Conservation (phyloP, 2,329 filamentous ascomycete species). For the Botrytis elliptica region DNA sequence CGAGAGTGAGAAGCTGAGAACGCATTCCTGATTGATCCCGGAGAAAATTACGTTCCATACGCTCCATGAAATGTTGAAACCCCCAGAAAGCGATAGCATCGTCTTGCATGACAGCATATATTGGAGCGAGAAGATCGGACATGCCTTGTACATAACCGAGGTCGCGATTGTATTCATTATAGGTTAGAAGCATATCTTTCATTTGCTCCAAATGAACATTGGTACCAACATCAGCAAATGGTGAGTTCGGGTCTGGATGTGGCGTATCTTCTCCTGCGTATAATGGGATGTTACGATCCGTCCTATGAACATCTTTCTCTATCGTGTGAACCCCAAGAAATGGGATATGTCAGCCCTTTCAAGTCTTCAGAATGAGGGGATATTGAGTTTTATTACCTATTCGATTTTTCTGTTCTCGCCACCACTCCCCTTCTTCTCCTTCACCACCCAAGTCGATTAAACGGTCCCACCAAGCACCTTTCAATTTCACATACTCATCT, state of each 20-base stretch:
- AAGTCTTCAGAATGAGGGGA: not conserved
- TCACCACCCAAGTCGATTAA: constrained; percentile 80
- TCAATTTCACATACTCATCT: constrained; percentile 91
- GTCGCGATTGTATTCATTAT: constrained; percentile 96
- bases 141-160: constrained; percentile 98
- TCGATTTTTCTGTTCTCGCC: constrained; percentile 87
- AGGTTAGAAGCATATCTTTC: constrained; percentile 98
- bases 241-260: constrained; percentile 92
- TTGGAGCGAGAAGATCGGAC: constrained; percentile 92
- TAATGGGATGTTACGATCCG: constrained; percentile 90
- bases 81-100: constrained; percentile 97
- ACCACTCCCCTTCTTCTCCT: constrained; percentile 86
- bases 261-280: constrained; percentile 96
- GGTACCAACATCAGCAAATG: constrained; percentile 87
- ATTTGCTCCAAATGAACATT: constrained; percentile 98
- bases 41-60: constrained; percentile 97
- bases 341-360: constrained; percentile 45
- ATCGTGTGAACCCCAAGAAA: constrained; percentile 50
- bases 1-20: constrained; percentile 81
- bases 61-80: constrained; percentile 93
- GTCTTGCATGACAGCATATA: constrained; percentile 97
- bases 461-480: constrained; percentile 94
- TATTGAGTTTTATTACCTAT: constrained; percentile 67
- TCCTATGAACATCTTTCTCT: constrained; percentile 99
- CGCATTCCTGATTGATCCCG: constrained; percentile 97